These are phyloP conservation scores for Metschnikowia reukaufii DNA, from an alignment of 805 yeast genomes.

Conservation along the genomic window DNA sequence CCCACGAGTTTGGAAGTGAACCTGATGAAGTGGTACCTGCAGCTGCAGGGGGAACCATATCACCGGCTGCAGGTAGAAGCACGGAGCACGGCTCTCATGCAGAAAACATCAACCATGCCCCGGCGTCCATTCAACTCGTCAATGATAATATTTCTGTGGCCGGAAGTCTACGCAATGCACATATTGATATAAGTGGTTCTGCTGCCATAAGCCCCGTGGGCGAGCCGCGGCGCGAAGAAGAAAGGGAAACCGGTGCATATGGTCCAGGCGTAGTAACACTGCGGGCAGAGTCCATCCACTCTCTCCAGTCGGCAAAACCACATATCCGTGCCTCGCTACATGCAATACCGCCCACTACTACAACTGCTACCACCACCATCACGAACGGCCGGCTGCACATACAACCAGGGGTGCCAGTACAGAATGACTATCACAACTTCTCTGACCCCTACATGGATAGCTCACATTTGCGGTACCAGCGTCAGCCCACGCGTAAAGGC, in stretches of 20 bases:
- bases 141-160: constrained; percentile 17
- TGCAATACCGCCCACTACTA: constrained; percentile 20
- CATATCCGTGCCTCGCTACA: constrained; percentile 16
- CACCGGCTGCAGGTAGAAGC: not conserved
- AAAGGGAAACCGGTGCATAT: constrained; percentile 5
- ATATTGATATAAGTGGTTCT: constrained; percentile 11
- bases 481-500: constrained; percentile 14
- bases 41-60: not conserved
- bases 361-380: too few relatives aligned
- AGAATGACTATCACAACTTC: constrained; percentile 17
- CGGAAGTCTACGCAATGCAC: constrained; percentile 15
- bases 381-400: constrained; percentile 2
- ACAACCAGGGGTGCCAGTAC: constrained; percentile 2
- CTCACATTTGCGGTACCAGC: constrained; percentile 13
- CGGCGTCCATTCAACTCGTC: constrained; percentile 14
- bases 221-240: constrained; percentile 13
- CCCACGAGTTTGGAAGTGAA: constrained; percentile 24
- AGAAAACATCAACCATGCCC: constrained; percentile 16
- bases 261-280: constrained; percentile 6
- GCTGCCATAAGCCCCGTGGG: constrained; percentile 13
- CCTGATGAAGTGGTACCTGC: constrained; percentile 6
- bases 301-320: constrained; percentile 23
- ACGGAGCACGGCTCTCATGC: not conserved
- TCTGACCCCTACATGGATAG: constrained; percentile 27
- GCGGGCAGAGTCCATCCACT: constrained; percentile 26